Percentiles rank a stretch among this genome's conserved stretches.
Conservation (phyloP, 2,329 filamentous ascomycete genomes). For the Alternaria sp. region DNA sequence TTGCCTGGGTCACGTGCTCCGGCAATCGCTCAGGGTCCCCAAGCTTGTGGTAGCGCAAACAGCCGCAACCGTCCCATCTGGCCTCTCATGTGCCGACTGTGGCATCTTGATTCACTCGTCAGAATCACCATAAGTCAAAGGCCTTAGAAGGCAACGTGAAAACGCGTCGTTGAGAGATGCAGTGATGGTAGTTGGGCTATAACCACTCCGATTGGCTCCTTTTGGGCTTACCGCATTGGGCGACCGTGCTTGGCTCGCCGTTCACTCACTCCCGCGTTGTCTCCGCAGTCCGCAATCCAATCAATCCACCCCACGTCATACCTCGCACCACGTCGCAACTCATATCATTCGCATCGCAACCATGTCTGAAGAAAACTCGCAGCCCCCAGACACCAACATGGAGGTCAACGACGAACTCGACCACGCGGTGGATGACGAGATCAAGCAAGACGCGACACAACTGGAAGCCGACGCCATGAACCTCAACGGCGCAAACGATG, state of each 20-base stretch:
- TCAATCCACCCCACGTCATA: constrained; percentile 16
- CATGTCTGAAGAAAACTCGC: constrained; percentile 45
- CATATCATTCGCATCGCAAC: constrained; percentile 18
- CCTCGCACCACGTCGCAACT: constrained; percentile 8
- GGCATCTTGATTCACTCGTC: neutral
- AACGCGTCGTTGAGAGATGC: neutral
- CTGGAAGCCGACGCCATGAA: constrained; percentile 49
- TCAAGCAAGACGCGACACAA: constrained; percentile 47
- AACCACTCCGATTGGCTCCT: constrained; percentile 16
- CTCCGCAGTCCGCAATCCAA: constrained; percentile 22
- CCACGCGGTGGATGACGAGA: constrained; percentile 53
- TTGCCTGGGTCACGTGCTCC: constrained; percentile 6
- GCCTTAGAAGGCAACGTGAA: neutral
- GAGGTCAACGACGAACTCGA: constrained; percentile 52
- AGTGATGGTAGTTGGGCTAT: constrained; percentile 3
- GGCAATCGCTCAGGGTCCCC: neutral
- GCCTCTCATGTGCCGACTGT: neutral
- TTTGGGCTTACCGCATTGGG: constrained; percentile 2
- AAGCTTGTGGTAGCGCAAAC: neutral
- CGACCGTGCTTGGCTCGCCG: constrained; percentile 16
- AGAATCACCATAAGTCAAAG: neutral
- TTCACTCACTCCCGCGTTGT: constrained; percentile 24
- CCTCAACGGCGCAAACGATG: constrained; percentile 52
- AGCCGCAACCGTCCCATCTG: neutral
- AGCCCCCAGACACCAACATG: constrained; percentile 39